A percentile compares a stretch with the other conserved stretches of the same genome.
Conservation (phyloP, 2,329 filamentous ascomycete genomes). For the Ophiosphaerella herpotricha region DNA sequence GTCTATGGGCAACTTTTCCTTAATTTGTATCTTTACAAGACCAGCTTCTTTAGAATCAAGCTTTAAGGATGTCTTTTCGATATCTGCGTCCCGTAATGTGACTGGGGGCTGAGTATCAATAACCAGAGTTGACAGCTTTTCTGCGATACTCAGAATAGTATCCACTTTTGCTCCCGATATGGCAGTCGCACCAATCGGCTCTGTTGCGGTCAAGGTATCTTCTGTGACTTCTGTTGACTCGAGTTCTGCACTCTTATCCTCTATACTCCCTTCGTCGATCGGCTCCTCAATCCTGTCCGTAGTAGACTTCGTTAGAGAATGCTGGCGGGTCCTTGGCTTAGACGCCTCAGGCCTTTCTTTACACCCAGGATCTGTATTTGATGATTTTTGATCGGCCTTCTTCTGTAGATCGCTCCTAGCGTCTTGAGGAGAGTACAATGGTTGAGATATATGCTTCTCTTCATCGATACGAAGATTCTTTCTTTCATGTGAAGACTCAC, state of each 20-base stretch:
- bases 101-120: too few species aligned
- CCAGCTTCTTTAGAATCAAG: too few species aligned
- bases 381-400: constrained; percentile 8
- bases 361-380: not conserved
- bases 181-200: too few species aligned
- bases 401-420: constrained; percentile 39
- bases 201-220: too few species aligned
- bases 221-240: too few species aligned
- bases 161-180: too few species aligned
- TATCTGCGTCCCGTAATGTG: too few species aligned
- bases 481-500: constrained; percentile 2
- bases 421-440: constrained; percentile 43
- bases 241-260: not conserved
- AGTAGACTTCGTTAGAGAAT: constrained; percentile 4
- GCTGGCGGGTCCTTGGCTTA: constrained; percentile 20
- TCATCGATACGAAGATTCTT: not conserved
- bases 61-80: too few species aligned
- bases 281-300: not conserved
- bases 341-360: constrained; percentile 19
- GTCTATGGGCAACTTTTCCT: too few species aligned
- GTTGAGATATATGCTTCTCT: not conserved
- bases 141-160: too few species aligned
- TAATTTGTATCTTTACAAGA: too few species aligned
- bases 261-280: not conserved
- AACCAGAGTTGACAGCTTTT: too few species aligned